These are phyloP conservation scores for Neonectria magnoliae DNA, from an alignment of 2,329 filamentous ascomycete genomes.

Conservation along the genomic window DNA sequence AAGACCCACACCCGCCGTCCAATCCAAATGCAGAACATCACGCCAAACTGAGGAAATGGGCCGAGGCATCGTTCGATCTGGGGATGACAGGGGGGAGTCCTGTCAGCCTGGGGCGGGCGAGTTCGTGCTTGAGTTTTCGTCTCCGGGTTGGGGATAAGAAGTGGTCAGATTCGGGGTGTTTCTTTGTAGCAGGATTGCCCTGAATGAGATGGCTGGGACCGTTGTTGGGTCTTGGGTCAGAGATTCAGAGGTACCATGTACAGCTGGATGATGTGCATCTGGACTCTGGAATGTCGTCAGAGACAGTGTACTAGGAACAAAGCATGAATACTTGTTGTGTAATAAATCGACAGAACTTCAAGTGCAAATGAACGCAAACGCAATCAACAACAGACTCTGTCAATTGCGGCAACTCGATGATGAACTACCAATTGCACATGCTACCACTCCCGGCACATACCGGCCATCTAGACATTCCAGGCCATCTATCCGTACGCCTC, in stretches of 20 bases:
- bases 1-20: not conserved
- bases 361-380: no score
- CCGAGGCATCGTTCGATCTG: constrained; percentile 4
- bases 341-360: no score
- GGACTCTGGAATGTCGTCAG: not conserved
- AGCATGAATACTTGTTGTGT: no score
- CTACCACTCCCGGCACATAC: not conserved
- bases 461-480: not conserved
- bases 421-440: not conserved
- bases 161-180: not conserved
- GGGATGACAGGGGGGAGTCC: not conserved
- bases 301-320: no score
- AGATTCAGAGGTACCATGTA: not conserved
- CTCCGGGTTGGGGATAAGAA: constrained; percentile 3
- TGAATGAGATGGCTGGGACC: not conserved
- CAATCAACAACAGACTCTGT: not conserved
- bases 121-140: not conserved
- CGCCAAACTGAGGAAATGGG: not conserved
- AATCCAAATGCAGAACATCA: not conserved
- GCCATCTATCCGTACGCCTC: not conserved
- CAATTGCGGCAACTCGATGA: not conserved
- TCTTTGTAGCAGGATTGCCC: no score
- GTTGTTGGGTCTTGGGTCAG: not conserved
- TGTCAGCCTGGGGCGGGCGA: not conserved
- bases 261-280: not conserved